A percentile compares a stretch with the other conserved stretches of the same genome.
Conservation (phyloP, 192 early-diverging fungal genomes). For the Backusella westeae region DNA sequence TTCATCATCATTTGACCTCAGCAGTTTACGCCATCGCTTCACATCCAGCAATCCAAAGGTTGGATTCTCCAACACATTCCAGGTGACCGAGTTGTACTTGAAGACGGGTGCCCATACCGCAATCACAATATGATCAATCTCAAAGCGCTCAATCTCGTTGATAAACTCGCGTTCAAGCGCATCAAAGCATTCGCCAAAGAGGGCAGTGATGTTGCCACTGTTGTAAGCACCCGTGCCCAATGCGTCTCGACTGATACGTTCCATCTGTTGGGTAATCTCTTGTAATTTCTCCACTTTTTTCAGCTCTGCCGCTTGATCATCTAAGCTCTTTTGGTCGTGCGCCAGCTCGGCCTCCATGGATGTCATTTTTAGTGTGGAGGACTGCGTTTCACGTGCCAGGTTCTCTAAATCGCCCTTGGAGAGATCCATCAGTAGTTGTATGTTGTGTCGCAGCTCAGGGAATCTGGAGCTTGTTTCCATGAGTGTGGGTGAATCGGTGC, state of each 20-base stretch:
- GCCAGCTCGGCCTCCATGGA: slow-evolving; percentile 41
- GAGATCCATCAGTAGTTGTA: slow-evolving; percentile 71
- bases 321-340: slow-evolving; percentile 22
- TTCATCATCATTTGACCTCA: slow-evolving; percentile 38
- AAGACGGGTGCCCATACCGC: slow-evolving; percentile 55
- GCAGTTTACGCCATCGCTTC: slow-evolving; percentile 55
- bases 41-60: slow-evolving; percentile 48
- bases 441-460: slow-evolving; percentile 77
- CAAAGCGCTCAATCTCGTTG: slow-evolving; percentile 53
- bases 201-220: slow-evolving; percentile 37
- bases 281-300: slow-evolving; percentile 41
- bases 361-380: slow-evolving; percentile 42
- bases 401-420: slow-evolving; percentile 67
- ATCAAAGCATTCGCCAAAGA: slow-evolving; percentile 53
- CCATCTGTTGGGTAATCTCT: slow-evolving; percentile 46
- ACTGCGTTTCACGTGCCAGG: slow-evolving; percentile 51
- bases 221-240: slow-evolving; percentile 34
- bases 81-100: slow-evolving; percentile 42
- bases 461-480: slow-evolving; percentile 56
- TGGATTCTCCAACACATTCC: slow-evolving; percentile 69
- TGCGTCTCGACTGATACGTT: slow-evolving; percentile 20
- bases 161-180: slow-evolving; percentile 52
- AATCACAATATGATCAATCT: slow-evolving; percentile 67
- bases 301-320: slow-evolving; percentile 38
- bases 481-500: slow-evolving; percentile 46